Evolutionary conservation across 306 rosid species (phyloP), one percentile per base, ranked within the genome.

Genomic region (Pterocarpus santalinus): DNA sequence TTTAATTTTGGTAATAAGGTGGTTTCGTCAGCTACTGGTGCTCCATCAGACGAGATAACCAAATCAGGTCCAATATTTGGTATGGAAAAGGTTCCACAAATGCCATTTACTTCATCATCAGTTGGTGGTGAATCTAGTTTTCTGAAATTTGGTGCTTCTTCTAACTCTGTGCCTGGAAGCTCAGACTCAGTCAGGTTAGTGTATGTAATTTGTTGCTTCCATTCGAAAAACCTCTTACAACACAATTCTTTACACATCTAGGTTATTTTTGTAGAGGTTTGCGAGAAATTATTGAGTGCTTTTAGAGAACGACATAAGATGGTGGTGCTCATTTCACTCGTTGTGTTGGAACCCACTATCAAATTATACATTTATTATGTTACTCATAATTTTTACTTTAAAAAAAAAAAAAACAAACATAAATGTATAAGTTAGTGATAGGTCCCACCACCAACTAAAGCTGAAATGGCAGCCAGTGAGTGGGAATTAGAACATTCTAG

Each of bases 141-240:
- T 65, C 12, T 55, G 76, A 84, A 76, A 60, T 69, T 78, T 41
- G 87, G 79, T 56, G 78, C 83, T 77, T 53, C 79, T 84, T 86
- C 81, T 35, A 80, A 76, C 60, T 32, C 88, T 47, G 85, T 80
- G 69, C 78, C 80, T 6, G 94, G 79, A 85, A 84, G 60, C 85
- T 83, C 87, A 34, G 69, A 58, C 85, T 85, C 87, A 34, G 69
- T 65, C 93, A 91, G 92, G 98, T 94, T 53, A 79, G 88, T 82
- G 11, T 79, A 46, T 62, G 43, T 43, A 30, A 58, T 68, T 80
- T 41, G 12, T 33, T 80, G 69, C 38, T 5, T n/a, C 56, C 46
- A 73, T 62, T 63, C 71, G 38, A 33, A 30, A 15, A 72, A 44
- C 10, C 41, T 67, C 2, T 53, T 34, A 13, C 65, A 35, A 30